Evolutionary conservation across 2,329 filamentous ascomycete genomes (phyloP).

Genomic region (Neurospora crassa): DNA sequence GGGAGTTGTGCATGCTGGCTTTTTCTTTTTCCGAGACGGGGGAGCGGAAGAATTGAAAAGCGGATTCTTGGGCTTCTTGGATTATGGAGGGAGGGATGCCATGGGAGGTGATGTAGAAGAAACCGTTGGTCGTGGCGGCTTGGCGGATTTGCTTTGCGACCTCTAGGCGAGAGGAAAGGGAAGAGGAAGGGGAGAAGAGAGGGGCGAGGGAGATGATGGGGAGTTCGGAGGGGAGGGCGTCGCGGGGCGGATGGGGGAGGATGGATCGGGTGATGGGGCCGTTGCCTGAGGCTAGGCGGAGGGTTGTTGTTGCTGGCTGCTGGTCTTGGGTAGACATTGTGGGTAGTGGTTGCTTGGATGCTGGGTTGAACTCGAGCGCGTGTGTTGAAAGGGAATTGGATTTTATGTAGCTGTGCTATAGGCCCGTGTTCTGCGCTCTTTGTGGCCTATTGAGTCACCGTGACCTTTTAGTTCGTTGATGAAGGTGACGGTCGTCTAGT

Average conservation of each 20-base stretch:
- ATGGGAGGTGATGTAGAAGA: conserved; percentile 47
- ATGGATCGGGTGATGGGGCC: conserved; percentile 28
- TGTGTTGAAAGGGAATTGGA: not conserved
- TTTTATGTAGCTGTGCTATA: not conserved
- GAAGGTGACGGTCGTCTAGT: too few relatives aligned
- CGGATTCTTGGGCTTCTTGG: conserved; percentile 23
- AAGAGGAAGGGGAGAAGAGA: conserved; percentile 22
- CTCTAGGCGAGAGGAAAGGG: conserved; percentile 4
- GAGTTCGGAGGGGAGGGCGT: conserved; percentile 33
- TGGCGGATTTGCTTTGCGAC: conserved; percentile 18
- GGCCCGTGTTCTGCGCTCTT: not conserved
- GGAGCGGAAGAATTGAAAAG: conserved; percentile 39
- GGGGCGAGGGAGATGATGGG: conserved; percentile 42
- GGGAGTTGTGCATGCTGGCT: conserved; percentile 30
- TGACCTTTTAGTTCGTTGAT: rapidly evolving
- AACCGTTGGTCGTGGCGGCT: conserved; percentile 41
- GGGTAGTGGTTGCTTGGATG: not conserved
- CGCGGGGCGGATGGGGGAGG: conserved; percentile 26
- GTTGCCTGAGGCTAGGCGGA: conserved; percentile 27
- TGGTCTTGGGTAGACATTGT: not conserved
- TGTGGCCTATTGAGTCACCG: not conserved
- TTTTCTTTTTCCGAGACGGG: conserved; percentile 32
- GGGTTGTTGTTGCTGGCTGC: conserved; percentile 21
- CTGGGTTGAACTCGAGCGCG: not conserved
- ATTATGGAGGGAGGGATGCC: conserved; percentile 28